Evolutionary conservation across 176 grass and related monocot species (phyloP).

Genomic region (Carex scoparia): DNA sequence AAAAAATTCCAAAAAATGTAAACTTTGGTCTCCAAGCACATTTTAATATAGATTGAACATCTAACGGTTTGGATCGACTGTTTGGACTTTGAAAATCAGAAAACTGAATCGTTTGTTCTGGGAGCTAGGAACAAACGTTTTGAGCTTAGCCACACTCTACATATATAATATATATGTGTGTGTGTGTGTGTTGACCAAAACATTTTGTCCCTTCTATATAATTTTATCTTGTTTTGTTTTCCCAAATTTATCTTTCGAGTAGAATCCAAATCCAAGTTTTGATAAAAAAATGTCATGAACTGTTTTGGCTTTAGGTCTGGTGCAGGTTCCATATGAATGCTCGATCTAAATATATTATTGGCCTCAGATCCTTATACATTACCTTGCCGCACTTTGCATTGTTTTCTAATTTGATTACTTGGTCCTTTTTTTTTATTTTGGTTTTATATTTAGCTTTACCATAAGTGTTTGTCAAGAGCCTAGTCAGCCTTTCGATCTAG

Average conservation of each 20-base stretch:
- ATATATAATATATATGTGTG: too few relatives aligned
- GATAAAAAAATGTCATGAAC: background rate
- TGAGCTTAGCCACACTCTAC: too few relatives aligned
- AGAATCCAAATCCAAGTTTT: background rate
- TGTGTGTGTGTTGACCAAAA: background rate
- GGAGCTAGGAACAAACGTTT: too few relatives aligned
- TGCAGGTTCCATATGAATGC: background rate
- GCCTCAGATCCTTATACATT: background rate
- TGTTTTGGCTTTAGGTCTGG: background rate
- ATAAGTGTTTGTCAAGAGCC: background rate
- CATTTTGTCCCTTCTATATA: background rate
- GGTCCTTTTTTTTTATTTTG: background rate
- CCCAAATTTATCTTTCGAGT: background rate
- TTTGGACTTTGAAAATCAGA: too few relatives aligned
- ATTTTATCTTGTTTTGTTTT: background rate
- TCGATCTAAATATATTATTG: too few relatives aligned
- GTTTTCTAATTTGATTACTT: background rate
- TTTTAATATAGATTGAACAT: too few relatives aligned
- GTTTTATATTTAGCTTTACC: background rate
- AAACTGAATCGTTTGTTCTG: too few relatives aligned
- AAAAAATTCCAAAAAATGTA: too few relatives aligned
- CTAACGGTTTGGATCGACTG: too few relatives aligned
- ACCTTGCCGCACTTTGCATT: background rate
- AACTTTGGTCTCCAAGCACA: too few relatives aligned
- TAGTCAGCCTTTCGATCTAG: background rate